These are phyloP conservation scores for Vachellia collinsii DNA, from an alignment of 306 rosid species.

Conservation along the genomic window DNA sequence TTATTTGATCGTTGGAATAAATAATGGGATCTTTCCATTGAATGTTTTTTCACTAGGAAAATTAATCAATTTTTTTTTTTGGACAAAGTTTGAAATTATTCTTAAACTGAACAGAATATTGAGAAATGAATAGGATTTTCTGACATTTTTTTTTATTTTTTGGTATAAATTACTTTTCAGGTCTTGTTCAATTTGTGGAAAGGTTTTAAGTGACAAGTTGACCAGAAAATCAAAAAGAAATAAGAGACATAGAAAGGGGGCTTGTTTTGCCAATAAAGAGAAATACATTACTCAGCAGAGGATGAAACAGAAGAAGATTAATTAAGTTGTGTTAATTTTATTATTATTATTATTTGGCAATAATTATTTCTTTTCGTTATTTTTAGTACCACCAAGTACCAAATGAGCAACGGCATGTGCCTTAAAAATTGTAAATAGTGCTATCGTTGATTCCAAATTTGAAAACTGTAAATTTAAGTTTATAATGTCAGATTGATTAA, in stretches of 20 bases:
- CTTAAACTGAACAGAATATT: background rate
- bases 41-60: background rate
- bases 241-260: background rate
- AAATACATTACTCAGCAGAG: background rate
- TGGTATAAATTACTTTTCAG: background rate
- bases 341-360: background rate
- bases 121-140: background rate
- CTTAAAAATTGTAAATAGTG: background rate
- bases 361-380: background rate
- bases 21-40: background rate
- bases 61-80: background rate
- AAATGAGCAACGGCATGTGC: background rate
- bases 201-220: background rate
- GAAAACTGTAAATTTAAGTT: too few species aligned
- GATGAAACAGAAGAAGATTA: background rate
- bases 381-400: background rate
- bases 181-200: constrained; percentile 15
- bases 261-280: background rate
- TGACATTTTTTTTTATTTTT: background rate
- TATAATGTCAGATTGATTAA: background rate
- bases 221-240: background rate
- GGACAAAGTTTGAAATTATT: background rate
- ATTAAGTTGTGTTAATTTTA: background rate
- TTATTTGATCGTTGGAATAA: background rate
- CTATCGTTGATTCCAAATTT: too few species aligned